Conservation (phyloP, 805 yeast genomes). For the Hanseniaspora lachancei region DNA sequence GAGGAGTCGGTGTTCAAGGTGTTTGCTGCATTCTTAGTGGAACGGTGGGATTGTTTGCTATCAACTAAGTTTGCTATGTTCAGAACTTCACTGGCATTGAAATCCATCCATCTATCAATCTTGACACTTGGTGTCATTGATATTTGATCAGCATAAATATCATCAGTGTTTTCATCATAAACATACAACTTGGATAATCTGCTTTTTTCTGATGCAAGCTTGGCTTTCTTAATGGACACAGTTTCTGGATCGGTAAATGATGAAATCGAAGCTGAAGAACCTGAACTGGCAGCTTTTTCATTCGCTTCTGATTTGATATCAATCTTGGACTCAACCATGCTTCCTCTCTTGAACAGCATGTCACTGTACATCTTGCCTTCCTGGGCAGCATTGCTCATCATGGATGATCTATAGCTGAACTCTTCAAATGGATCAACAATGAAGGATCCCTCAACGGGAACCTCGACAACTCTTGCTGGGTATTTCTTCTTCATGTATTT, state of each 20-base stretch:
- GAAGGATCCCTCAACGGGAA: constrained; percentile 12
- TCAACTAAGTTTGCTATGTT: constrained; percentile 11
- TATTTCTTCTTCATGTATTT: constrained; percentile 23
- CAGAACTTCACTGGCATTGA: constrained; percentile 16
- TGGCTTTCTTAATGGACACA: constrained; percentile 3
- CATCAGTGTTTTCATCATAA: constrained; percentile 17
- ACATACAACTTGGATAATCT: constrained; percentile 6
- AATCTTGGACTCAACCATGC: neutral
- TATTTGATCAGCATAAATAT: constrained; percentile 16
- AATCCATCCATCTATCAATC: constrained; percentile 26
- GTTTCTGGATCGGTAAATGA: constrained; percentile 3
- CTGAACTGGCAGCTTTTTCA: neutral
- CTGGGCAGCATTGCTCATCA: constrained; percentile 8
- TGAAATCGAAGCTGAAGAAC: neutral
- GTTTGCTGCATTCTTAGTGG: neutral
- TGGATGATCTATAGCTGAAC: constrained; percentile 11
- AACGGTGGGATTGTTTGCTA: neutral
- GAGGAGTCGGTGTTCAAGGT: neutral
- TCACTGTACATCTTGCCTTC: constrained; percentile 9
- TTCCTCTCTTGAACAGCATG: constrained; percentile 11
- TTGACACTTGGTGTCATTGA: constrained; percentile 22
- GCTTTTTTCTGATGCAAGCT: neutral
- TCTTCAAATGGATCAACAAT: constrained; percentile 13
- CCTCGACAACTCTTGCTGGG: constrained; percentile 16
- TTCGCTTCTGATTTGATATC: neutral